Evolutionary conservation across 2,329 filamentous ascomycete genomes (phyloP).

Genomic region (Xylariales sp.): DNA sequence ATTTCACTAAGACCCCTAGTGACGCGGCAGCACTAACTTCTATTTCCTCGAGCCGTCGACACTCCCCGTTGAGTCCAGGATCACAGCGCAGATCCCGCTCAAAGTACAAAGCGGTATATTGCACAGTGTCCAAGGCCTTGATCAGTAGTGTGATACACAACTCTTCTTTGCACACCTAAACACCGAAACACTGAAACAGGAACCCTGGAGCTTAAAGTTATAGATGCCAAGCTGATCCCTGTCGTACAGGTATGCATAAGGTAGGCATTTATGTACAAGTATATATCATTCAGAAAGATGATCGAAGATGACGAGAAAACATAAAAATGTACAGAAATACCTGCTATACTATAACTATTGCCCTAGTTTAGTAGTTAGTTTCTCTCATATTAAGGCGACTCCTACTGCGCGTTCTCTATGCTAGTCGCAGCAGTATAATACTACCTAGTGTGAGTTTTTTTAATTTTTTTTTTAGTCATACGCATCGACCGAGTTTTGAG

Average conservation of each 20-base stretch:
- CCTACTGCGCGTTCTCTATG: neutral
- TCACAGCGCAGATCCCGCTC: constrained; percentile 1
- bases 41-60: constrained; percentile 2
- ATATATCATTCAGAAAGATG: neutral
- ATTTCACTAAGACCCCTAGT: constrained; percentile 4
- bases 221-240: constrained; percentile 7
- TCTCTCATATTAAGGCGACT: too few relatives aligned
- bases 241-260: neutral
- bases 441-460: neutral
- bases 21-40: constrained; percentile 26
- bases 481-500: constrained; percentile 1
- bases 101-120: neutral
- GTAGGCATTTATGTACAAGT: too few relatives aligned
- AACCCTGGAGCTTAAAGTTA: too few relatives aligned
- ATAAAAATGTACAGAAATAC: neutral
- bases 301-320: neutral
- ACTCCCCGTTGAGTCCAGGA: neutral
- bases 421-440: neutral
- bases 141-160: neutral
- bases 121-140: neutral
- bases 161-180: neutral
- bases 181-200: too few relatives aligned
- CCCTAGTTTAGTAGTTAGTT: too few relatives aligned
- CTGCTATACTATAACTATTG: too few relatives aligned
- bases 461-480: too few relatives aligned